These are phyloP conservation scores for Hyparrhenia diplandra DNA, from an alignment of 176 grass and related monocot genomes.

Conservation along the genomic window DNA sequence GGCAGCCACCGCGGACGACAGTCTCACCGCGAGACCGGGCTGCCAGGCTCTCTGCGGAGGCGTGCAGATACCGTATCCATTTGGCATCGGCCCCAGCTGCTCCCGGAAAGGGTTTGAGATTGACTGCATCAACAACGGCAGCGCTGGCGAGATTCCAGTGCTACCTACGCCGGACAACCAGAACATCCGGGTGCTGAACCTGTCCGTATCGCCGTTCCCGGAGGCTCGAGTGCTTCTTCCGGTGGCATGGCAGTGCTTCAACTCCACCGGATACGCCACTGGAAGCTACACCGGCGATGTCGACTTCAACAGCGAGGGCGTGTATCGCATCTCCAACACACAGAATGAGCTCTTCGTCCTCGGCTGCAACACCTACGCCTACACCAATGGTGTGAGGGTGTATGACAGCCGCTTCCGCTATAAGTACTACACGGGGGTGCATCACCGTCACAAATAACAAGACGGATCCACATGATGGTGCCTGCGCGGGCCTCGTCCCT, in stretches of 20 bases:
- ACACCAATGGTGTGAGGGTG: neutral
- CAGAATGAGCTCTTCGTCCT: neutral
- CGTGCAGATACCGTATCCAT: neutral
- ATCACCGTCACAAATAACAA: neutral
- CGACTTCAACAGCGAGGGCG: neutral
- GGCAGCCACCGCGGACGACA: neutral
- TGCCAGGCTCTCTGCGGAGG: neutral
- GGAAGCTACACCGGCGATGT: fast-evolving
- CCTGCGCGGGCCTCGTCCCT: neutral
- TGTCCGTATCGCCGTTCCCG: neutral
- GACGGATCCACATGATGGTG: neutral
- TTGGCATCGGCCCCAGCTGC: neutral
- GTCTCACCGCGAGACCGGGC: neutral
- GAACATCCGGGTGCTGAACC: neutral
- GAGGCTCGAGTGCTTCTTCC: neutral
- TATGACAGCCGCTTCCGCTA: neutral
- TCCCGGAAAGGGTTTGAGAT: neutral
- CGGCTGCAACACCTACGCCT: neutral
- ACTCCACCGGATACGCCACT: fast-evolving
- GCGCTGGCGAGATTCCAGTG: neutral
- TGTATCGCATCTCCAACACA: constrained; percentile 17
- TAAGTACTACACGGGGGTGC: neutral
- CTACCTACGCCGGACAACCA: neutral
- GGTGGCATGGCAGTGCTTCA: constrained; percentile 2
- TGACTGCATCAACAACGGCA: neutral